phyloP scores from a whole-genome alignment of 345 rosid species.

The Anastatica hierochuntica region DNA sequence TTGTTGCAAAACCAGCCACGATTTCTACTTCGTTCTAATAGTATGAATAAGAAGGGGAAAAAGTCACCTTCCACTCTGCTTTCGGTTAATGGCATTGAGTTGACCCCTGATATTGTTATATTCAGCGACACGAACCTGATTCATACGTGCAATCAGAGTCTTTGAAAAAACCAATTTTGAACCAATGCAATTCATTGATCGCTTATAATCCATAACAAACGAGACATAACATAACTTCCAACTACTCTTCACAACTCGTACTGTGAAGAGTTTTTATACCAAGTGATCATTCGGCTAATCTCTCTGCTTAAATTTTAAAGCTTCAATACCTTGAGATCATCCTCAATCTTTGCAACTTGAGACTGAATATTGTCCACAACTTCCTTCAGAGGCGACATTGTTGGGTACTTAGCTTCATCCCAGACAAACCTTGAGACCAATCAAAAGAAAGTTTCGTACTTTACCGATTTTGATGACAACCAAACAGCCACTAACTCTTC shows the following conservation, averaged over 20 bases:
- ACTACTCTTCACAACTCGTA: constrained; percentile 1
- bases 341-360: constrained; percentile 88
- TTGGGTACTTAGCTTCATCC: constrained; percentile 97
- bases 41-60: neutral
- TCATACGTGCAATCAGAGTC: constrained; percentile 12
- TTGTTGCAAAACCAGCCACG: neutral
- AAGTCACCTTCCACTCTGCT: constrained; percentile 90
- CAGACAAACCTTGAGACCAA: constrained; percentile 66
- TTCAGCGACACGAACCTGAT: constrained; percentile 91
- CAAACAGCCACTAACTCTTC: neutral
- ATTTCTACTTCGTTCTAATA: neutral
- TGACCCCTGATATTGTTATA: constrained; percentile 90
- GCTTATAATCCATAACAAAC: no score
- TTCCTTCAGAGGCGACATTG: constrained; percentile 86
- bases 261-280: neutral
- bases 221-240: neutral
- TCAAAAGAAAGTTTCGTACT: constrained; percentile 6
- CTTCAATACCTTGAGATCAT: constrained; percentile 86
- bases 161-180: neutral
- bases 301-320: neutral
- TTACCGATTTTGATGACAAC: neutral
- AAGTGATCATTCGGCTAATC: neutral
- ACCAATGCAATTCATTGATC: neutral
- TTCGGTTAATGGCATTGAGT: constrained; percentile 85
- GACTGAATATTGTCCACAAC: constrained; percentile 70